phyloP scores from a whole-genome alignment of 306 rosid genomes.

The Castanospermum australe region DNA sequence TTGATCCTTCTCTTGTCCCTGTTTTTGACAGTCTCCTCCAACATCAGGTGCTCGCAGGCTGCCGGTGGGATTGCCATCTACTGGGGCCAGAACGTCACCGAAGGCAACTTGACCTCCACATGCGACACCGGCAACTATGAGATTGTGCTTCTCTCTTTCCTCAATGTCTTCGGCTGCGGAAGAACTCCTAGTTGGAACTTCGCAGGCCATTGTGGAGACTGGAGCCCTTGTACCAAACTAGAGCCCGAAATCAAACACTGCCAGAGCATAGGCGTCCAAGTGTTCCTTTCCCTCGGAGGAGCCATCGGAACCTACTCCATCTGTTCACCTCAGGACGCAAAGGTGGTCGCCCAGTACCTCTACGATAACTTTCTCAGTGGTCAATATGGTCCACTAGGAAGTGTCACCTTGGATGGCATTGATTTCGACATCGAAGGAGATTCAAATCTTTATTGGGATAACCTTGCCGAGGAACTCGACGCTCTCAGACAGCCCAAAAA shows the following conservation, averaged over 20 bases:
- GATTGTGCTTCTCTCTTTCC: conserved; percentile 38
- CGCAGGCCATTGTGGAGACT: conserved; percentile 34
- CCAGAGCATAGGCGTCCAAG: conserved; percentile 14
- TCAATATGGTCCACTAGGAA: background rate
- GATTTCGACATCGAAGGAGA: conserved; percentile 38
- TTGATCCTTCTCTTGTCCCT: background rate
- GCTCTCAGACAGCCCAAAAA: background rate
- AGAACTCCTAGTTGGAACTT: conserved; percentile 12
- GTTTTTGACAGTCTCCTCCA: background rate
- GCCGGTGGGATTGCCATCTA: conserved; percentile 31
- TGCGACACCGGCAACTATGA: conserved; percentile 42
- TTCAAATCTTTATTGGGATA: conserved; percentile 32
- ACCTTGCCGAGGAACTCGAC: conserved; percentile 35
- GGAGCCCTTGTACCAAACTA: background rate
- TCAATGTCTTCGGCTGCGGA: conserved; percentile 29
- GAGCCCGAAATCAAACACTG: conserved; percentile 28
- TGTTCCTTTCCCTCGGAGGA: conserved; percentile 24
- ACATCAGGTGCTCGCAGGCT: background rate
- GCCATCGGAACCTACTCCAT: background rate
- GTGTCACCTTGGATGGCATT: conserved; percentile 7
- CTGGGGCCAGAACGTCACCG: conserved; percentile 41
- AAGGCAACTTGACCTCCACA: conserved; percentile 37
- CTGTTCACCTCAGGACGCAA: background rate
- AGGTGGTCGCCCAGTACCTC: background rate
- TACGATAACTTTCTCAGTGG: conserved; percentile 1